These are phyloP conservation scores for Erythrophleum fordii DNA, from an alignment of 306 rosid genomes.

Conservation along the genomic window DNA sequence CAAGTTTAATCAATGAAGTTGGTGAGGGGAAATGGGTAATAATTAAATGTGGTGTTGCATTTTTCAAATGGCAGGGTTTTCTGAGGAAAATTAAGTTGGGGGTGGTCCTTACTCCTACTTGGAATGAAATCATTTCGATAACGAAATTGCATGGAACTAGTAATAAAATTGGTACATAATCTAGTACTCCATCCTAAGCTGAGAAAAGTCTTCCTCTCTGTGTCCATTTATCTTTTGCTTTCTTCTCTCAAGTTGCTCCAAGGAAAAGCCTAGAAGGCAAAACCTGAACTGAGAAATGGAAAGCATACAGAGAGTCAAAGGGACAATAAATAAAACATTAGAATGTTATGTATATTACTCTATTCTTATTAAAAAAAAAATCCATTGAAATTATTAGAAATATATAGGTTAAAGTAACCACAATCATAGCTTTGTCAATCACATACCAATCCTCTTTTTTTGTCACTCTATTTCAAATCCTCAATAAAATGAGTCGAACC, in stretches of 20 bases:
- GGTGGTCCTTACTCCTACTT: slow-evolving; percentile 51
- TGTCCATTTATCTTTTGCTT: too few relatives aligned
- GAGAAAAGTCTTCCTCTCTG: neutral
- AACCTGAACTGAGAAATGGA: neutral
- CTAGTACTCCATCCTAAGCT: neutral
- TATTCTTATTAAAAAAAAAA: neutral
- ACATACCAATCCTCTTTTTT: neutral
- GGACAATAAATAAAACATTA: neutral
- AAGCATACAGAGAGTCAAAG: neutral
- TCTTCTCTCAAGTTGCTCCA: neutral
- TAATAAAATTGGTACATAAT: slow-evolving; percentile 10
- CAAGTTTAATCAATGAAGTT: slow-evolving; percentile 1
- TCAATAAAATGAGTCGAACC: slow-evolving; percentile 41
- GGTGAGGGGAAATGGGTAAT: neutral
- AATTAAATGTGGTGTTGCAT: neutral
- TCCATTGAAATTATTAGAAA: neutral
- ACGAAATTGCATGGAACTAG: slow-evolving; percentile 42
- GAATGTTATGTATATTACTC: neutral
- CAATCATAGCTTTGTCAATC: slow-evolving; percentile 15
- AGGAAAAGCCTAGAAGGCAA: neutral
- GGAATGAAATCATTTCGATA: slow-evolving; percentile 54
- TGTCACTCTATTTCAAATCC: neutral
- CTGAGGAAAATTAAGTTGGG: neutral
- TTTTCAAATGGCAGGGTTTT: slow-evolving; percentile 3
- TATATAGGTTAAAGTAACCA: slow-evolving; percentile 29